Conservation (phyloP, 805 yeast species). For the Nakazawaea ambrosiae region DNA sequence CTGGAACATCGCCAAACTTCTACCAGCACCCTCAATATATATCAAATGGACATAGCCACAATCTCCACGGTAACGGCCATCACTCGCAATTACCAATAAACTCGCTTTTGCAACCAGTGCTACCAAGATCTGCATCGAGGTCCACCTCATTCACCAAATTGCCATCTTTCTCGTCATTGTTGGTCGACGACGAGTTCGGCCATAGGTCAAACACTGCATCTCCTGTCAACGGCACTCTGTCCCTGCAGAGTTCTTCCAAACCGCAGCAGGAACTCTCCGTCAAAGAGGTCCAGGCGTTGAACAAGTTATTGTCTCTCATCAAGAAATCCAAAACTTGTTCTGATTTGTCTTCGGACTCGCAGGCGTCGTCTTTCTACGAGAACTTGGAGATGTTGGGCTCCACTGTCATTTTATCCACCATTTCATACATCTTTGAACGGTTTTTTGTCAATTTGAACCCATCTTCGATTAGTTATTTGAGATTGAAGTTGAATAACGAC, state of each 20-base stretch:
- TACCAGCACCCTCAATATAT: too few relatives aligned
- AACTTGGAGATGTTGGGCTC: conserved; percentile 54
- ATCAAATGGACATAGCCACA: too few relatives aligned
- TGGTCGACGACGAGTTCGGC: conserved; percentile 20
- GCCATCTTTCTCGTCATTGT: conserved; percentile 13
- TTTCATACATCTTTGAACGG: conserved; percentile 57
- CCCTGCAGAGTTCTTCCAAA: background rate
- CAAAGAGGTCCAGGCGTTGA: conserved; percentile 13
- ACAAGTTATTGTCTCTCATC: conserved; percentile 37
- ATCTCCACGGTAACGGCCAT: too few relatives aligned
- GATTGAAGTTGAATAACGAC: conserved; percentile 28
- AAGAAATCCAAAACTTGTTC: conserved; percentile 60
- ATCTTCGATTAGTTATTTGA: conserved; percentile 46
- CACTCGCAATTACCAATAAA: conserved; percentile 39
- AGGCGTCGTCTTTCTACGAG: conserved; percentile 22
- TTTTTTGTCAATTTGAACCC: conserved; percentile 48
- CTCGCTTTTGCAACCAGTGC: conserved; percentile 26
- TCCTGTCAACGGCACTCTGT: background rate
- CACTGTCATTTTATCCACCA: conserved; percentile 44
- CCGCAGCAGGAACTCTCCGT: background rate
- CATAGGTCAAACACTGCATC: background rate
- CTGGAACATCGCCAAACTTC: background rate
- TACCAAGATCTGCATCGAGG: conserved; percentile 2
- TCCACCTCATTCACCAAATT: conserved; percentile 2
- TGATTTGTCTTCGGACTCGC: conserved; percentile 27